Conservation (phyloP, 2,329 filamentous ascomycete species). For the Acarospora socialis region DNA sequence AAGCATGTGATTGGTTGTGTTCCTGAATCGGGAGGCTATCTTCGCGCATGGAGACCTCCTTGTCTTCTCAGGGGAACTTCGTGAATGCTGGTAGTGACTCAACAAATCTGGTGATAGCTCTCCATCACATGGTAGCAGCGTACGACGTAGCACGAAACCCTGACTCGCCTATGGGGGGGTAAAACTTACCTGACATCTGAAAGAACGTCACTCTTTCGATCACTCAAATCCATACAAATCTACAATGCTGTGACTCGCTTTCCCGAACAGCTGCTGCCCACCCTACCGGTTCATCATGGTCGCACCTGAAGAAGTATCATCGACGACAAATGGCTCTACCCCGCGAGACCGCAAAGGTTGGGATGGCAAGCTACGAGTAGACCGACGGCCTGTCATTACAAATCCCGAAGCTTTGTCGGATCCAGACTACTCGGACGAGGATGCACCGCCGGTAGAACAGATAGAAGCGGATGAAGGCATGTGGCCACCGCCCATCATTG, state of each 20-base stretch:
- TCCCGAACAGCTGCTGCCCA: neutral
- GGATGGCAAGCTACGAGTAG: conserved; percentile 70
- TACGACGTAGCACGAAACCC: neutral
- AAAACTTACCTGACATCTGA: neutral
- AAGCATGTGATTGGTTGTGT: too few species aligned
- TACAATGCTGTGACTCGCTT: neutral
- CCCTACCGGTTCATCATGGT: neutral
- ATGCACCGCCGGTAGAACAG: conserved; percentile 53
- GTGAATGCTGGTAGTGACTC: too few species aligned
- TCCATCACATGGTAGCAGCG: neutral
- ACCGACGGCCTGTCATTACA: conserved; percentile 51
- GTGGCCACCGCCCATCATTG: conserved; percentile 1
- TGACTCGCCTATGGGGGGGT: neutral
- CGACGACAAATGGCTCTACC: conserved; percentile 6
- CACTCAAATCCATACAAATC: neutral
- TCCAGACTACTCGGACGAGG: conserved; percentile 66
- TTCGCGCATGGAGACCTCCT: too few species aligned
- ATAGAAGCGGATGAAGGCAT: conserved; percentile 71
- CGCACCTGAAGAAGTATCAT: neutral
- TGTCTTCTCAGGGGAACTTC: too few species aligned
- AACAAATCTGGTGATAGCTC: too few species aligned
- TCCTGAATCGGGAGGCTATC: too few species aligned
- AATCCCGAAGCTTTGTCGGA: conserved; percentile 77
- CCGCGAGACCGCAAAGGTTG: conserved; percentile 42
- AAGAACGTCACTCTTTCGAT: neutral